These are phyloP conservation scores for Sugiyamaella americana DNA, from an alignment of 805 yeast species.

Conservation along the genomic window DNA sequence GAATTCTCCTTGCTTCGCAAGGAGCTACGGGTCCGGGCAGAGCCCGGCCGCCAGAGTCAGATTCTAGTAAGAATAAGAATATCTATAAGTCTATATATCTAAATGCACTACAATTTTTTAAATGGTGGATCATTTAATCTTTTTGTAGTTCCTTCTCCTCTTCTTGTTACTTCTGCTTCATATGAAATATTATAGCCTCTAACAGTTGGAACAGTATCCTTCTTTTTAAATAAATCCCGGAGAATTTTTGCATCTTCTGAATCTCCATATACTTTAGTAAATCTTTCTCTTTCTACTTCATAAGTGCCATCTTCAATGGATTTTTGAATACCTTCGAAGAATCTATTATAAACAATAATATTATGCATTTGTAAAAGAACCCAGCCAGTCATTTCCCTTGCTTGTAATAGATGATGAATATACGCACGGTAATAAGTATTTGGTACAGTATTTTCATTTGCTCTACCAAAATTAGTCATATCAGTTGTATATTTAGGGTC, in stretches of 20 bases:
- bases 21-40: background rate
- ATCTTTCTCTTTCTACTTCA: constrained; percentile 17
- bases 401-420: constrained; percentile 37
- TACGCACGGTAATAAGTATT: constrained; percentile 34
- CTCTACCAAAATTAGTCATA: constrained; percentile 24
- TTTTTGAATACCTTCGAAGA: constrained; percentile 30
- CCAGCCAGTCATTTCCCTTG: constrained; percentile 40
- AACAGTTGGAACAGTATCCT: constrained; percentile 17
- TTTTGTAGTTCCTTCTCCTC: constrained; percentile 11
- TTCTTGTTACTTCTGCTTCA: constrained; percentile 13
- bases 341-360: constrained; percentile 23
- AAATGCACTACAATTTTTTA: constrained; percentile 6
- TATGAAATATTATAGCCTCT: constrained; percentile 20
- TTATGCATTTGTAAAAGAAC: constrained; percentile 38
- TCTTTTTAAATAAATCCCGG: constrained; percentile 12
- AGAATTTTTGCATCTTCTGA: constrained; percentile 6
- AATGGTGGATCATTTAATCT: constrained; percentile 18
- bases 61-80: background rate
- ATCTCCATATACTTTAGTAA: constrained; percentile 22
- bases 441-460: constrained; percentile 11
- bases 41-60: background rate
- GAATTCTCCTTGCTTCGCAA: too few relatives aligned
- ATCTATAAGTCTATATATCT: constrained; percentile 1
- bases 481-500: constrained; percentile 29
- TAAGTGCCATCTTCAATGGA: constrained; percentile 30